Evolutionary conservation across 331 rosid species (phyloP).

Genomic region (Rhamnella rubrinervis): DNA sequence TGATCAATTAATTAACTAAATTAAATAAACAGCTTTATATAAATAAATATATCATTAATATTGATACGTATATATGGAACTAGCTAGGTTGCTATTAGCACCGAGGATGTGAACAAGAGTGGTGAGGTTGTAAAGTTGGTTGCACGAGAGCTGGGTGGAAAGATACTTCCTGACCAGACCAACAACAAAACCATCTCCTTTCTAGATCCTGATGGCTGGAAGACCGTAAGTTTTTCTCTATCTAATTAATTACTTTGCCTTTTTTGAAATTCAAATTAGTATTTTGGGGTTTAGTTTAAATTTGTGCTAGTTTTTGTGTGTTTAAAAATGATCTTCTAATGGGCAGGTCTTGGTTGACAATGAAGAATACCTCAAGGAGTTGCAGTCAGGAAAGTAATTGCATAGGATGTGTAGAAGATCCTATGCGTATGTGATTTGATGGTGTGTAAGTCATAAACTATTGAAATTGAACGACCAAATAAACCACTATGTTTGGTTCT

Average conservation of each 20-base stretch:
- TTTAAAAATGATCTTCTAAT: neutral
- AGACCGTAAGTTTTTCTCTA: conserved; percentile 1
- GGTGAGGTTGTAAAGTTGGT: conserved; percentile 5
- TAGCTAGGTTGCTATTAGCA: conserved; percentile 19
- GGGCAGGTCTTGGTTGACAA: conserved; percentile 20
- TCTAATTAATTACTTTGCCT: neutral
- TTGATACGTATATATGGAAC: neutral
- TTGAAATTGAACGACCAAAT: no score
- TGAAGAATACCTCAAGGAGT: conserved; percentile 7
- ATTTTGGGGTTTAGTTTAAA: neutral
- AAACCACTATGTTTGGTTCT: no score
- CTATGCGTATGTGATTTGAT: no score
- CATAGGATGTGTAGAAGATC: neutral
- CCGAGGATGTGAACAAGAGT: conserved; percentile 21
- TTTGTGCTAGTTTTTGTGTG: neutral
- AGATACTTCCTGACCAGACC: neutral
- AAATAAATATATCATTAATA: neutral
- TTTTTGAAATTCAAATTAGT: neutral
- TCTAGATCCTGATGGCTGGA: conserved; percentile 18
- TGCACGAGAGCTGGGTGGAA: conserved; percentile 5
- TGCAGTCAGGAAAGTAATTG: neutral
- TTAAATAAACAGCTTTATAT: neutral
- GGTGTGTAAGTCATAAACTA: no score
- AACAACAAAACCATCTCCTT: neutral
- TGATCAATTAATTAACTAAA: neutral